These are phyloP conservation scores for Ganoderma boninense DNA, from an alignment of 1,284 basidiomycete species.

Conservation along the genomic window DNA sequence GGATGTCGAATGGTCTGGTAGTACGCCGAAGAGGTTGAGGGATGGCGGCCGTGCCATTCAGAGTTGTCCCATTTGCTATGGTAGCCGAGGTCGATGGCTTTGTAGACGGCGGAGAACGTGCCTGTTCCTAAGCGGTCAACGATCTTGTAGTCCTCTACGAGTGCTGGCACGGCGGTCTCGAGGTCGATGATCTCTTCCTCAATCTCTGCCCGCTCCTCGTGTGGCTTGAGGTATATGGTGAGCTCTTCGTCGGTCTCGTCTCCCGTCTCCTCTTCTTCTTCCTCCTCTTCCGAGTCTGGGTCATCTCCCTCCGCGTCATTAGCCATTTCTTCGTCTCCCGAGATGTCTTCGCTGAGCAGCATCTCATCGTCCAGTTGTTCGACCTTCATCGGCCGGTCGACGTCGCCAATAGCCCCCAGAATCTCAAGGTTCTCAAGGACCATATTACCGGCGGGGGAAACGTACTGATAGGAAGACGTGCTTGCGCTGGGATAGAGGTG, in stretches of 20 bases:
- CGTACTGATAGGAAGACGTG: constrained; percentile 21
- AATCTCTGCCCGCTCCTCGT: constrained; percentile 81
- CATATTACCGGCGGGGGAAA: constrained; percentile 22
- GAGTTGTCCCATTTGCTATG: constrained; percentile 84
- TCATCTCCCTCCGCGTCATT: constrained; percentile 29
- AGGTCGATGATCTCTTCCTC: constrained; percentile 78
- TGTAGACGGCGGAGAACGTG: constrained; percentile 99
- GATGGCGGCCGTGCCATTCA: constrained; percentile 79
- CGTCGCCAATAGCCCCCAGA: background rate
- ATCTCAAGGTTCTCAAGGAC: constrained; percentile 10
- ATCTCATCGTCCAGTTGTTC: constrained; percentile 20
- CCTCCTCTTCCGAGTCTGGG: constrained; percentile 40
- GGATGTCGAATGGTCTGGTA: constrained; percentile 60
- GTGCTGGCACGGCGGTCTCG: constrained; percentile 64
- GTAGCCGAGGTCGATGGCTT: constrained; percentile 87
- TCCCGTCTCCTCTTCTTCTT: constrained; percentile 46
- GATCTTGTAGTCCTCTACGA: constrained; percentile 80
- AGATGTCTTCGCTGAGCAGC: constrained; percentile 8
- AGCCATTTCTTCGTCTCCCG: constrained; percentile 53
- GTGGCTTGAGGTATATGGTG: constrained; percentile 61
- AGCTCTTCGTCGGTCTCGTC: constrained; percentile 66
- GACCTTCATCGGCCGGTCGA: constrained; percentile 14
- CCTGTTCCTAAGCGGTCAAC: constrained; percentile 95
- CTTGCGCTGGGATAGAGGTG: constrained; percentile 45
- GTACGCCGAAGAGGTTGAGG: constrained; percentile 63